These are phyloP conservation scores for Picochlorum sp. DNA, from an alignment of 139 green algal genomes.

Conservation along the genomic window DNA sequence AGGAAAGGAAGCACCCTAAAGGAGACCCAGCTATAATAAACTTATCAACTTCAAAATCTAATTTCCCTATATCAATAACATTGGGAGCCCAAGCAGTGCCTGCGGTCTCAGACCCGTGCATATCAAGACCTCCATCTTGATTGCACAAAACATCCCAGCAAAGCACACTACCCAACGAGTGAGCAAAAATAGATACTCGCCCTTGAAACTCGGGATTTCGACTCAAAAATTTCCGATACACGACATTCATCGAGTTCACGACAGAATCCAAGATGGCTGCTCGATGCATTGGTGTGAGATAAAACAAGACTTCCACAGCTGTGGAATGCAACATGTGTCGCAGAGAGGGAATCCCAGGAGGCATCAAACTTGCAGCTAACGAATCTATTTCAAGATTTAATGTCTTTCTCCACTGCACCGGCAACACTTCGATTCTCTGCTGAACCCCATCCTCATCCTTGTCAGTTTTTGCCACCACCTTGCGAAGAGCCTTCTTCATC, in stretches of 20 bases:
- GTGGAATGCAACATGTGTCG: conserved; percentile 49
- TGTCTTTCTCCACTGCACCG: conserved; percentile 63
- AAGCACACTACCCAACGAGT: conserved; percentile 64
- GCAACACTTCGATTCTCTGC: conserved; percentile 45
- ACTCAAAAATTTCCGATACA: conserved; percentile 40
- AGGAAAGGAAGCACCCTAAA: conserved; percentile 59
- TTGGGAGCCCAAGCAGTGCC: conserved; percentile 2
- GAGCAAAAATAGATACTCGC: conserved; percentile 53
- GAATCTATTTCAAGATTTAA: conserved; percentile 51
- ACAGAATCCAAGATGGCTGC: conserved; percentile 55
- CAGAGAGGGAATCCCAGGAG: conserved; percentile 40
- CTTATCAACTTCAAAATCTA: conserved; percentile 48
- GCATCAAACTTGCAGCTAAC: conserved; percentile 39
- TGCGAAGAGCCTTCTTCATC: not conserved
- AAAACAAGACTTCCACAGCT: conserved; percentile 70
- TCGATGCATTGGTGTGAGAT: conserved; percentile 54
- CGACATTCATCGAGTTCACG: conserved; percentile 42
- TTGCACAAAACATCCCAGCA: conserved; percentile 65
- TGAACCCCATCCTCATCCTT: not conserved
- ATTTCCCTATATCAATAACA: conserved; percentile 6
- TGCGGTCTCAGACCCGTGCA: not conserved
- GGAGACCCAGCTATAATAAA: conserved; percentile 60
- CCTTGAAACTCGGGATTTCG: conserved; percentile 61
- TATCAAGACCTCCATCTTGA: conserved; percentile 22
- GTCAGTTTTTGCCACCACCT: not conserved